Percentiles rank a stretch among this genome's conserved stretches.
These are phyloP conservation scores for Trametes cubensis DNA, from an alignment of 768 basidiomycete species.

Conservation along the genomic window DNA sequence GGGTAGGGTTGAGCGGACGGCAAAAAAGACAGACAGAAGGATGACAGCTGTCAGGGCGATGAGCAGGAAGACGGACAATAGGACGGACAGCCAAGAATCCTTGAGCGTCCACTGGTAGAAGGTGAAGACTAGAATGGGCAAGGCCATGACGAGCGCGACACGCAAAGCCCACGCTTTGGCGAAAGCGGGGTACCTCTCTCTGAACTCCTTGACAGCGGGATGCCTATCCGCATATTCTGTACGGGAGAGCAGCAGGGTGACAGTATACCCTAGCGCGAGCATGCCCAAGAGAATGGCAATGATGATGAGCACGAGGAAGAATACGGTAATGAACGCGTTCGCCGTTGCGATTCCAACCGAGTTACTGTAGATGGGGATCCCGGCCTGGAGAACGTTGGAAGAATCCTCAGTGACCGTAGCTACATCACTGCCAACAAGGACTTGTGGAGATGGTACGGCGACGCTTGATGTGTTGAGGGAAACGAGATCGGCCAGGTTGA, in stretches of 20 bases:
- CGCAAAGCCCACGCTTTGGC: conserved; percentile 65
- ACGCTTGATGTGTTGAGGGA: neutral
- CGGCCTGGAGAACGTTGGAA: conserved; percentile 72
- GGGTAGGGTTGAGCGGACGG: conserved; percentile 39
- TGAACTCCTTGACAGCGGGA: conserved; percentile 27
- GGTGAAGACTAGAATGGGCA: conserved; percentile 75
- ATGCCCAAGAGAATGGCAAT: conserved; percentile 58
- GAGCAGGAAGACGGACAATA: conserved; percentile 76
- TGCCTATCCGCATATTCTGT: conserved; percentile 27
- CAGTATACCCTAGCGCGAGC: conserved; percentile 54
- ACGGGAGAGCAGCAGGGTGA: conserved; percentile 40
- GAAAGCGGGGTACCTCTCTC: conserved; percentile 47
- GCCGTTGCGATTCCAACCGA: conserved; percentile 76
- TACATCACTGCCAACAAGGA: conserved; percentile 43
- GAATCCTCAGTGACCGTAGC: conserved; percentile 66
- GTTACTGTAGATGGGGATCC: conserved; percentile 82
- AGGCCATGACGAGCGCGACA: conserved; percentile 62
- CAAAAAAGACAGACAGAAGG: conserved; percentile 51
- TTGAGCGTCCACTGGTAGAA: conserved; percentile 91
- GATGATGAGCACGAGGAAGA: conserved; percentile 71
- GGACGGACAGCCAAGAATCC: conserved; percentile 84
- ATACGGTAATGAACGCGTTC: conserved; percentile 91
- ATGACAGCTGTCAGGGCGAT: conserved; percentile 53
- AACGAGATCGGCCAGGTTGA: conserved; percentile 21
- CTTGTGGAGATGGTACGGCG: neutral